A percentile compares a stretch with the other conserved stretches of the same genome.
Evolutionary conservation across 345 rosid species (phyloP).

Genomic region (Atalantia buxifolia): DNA sequence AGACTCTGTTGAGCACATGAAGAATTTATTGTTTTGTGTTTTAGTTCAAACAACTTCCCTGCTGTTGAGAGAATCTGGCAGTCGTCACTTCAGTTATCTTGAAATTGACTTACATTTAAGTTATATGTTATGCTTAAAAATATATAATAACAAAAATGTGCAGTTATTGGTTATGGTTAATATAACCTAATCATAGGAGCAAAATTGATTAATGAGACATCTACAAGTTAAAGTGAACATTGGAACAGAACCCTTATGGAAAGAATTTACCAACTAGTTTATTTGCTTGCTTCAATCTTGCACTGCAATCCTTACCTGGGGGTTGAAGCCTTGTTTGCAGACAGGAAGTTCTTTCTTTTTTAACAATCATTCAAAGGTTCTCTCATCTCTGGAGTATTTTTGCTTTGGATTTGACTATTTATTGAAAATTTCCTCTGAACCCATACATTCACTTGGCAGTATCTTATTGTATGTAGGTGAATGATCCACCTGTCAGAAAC

Average conservation of each 20-base stretch:
- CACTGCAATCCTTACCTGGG: neutral
- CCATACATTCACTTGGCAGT: constrained; percentile 1
- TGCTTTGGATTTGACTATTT: neutral
- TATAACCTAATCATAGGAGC: neutral
- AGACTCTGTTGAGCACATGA: neutral
- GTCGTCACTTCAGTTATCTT: neutral
- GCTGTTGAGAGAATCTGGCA: neutral
- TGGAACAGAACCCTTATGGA: neutral
- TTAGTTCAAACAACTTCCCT: neutral
- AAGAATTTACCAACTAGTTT: neutral
- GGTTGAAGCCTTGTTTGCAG: neutral
- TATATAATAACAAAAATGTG: too few species aligned
- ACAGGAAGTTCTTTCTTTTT: neutral
- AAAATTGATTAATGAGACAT: neutral
- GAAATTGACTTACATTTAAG: neutral
- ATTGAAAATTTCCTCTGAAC: neutral
- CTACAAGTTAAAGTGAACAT: neutral
- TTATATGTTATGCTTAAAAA: neutral
- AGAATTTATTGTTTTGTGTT: neutral
- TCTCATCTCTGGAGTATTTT: neutral
- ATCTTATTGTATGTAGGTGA: constrained; percentile 45
- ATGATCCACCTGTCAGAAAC: constrained; percentile 73
- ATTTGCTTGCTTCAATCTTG: neutral
- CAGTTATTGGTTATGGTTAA: neutral
- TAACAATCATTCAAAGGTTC: neutral